Conservation (phyloP, 2,329 filamentous ascomycete species). For the Talaromyces sp. region DNA sequence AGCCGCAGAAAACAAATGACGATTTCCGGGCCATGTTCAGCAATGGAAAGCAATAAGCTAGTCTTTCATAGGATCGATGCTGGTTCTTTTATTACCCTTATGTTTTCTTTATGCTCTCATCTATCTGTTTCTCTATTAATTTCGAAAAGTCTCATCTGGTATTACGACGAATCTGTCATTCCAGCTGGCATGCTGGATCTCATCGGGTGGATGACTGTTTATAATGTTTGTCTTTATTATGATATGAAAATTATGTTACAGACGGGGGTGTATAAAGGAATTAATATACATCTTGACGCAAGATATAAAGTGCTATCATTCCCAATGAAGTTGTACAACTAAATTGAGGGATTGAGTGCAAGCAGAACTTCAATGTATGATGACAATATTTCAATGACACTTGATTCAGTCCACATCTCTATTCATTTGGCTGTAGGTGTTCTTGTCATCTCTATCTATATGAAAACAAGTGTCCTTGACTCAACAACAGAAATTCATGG, state of each 20-base stretch:
- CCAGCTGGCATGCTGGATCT: slow-evolving; percentile 7
- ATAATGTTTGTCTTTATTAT: not conserved
- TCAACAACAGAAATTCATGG: not conserved
- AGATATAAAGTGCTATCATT: not conserved
- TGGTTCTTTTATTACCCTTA: not conserved
- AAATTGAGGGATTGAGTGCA: not conserved
- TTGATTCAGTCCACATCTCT: not conserved
- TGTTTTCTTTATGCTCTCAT: not conserved
- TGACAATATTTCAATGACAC: not conserved
- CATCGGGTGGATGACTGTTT: slow-evolving; percentile 8
- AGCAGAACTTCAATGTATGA: not conserved
- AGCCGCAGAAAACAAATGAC: slow-evolving; percentile 52
- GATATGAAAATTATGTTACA: not conserved
- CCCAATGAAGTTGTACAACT: not conserved
- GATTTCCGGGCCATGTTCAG: slow-evolving; percentile 57
- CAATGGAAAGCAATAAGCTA: slow-evolving; percentile 27
- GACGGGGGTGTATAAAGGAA: not conserved
- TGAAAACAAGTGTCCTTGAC: not conserved
- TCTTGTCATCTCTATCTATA: not conserved
- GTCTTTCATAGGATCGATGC: not conserved
- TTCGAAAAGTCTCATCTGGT: slow-evolving; percentile 1
- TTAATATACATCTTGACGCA: not conserved
- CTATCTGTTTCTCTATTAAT: not conserved
- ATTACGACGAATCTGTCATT: not conserved
- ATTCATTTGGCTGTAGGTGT: not conserved